These are phyloP conservation scores for Exserohilum rostratum DNA, from an alignment of 2,329 filamentous ascomycete species.

Conservation along the genomic window DNA sequence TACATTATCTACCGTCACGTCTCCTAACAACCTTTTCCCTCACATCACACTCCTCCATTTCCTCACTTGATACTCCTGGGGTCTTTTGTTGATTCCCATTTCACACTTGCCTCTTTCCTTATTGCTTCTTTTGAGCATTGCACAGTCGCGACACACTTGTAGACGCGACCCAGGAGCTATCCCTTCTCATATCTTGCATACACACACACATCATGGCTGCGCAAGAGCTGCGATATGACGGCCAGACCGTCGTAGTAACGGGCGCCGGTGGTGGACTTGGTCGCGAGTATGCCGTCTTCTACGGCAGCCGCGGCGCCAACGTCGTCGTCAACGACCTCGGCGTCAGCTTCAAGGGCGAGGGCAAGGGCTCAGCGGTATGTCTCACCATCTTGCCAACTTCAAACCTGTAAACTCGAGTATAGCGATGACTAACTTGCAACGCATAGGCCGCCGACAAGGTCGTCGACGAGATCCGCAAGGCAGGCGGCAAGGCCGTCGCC, in stretches of 20 bases:
- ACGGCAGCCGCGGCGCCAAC: conserved; percentile 87
- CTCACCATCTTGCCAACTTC: background rate
- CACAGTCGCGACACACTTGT: conserved; percentile 7
- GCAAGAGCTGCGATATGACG: conserved; percentile 75
- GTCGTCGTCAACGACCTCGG: conserved; percentile 97
- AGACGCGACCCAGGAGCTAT: conserved; percentile 11
- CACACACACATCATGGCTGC: conserved; percentile 39
- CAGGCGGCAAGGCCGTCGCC: conserved; percentile 92
- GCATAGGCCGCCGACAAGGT: conserved; percentile 78
- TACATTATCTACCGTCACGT: conserved; percentile 2
- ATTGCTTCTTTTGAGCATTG: conserved; percentile 9
- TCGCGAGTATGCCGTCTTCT: conserved; percentile 85
- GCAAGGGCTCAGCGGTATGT: conserved; percentile 79
- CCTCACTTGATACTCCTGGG: conserved; percentile 8
- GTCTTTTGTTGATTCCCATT: conserved; percentile 28
- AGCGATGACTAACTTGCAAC: conserved; percentile 13
- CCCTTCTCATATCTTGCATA: background rate
- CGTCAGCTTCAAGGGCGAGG: conserved; percentile 91
- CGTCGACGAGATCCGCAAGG: conserved; percentile 81
- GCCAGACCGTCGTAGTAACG: conserved; percentile 87
- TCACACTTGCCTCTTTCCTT: conserved; percentile 2
- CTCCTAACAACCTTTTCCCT: conserved; percentile 10
- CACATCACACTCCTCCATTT: conserved; percentile 3
- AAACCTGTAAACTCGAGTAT: background rate
- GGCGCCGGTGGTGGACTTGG: conserved; percentile 83